phyloP scores from a whole-genome alignment of 495 filamentous ascomycete species.

The Aspergillus taichungensis region DNA sequence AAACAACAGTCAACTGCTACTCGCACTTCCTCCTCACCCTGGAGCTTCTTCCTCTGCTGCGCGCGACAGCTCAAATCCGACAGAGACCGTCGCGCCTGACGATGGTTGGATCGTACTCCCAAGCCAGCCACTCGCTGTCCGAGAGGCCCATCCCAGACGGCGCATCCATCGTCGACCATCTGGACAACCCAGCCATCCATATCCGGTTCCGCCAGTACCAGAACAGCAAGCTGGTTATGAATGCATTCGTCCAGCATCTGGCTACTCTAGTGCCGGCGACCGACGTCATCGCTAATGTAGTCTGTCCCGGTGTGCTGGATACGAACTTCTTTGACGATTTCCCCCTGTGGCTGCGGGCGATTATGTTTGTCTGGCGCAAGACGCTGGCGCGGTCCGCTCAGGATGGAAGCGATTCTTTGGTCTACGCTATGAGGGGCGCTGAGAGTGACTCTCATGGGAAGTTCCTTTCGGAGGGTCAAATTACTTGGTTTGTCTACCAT shows the following conservation, averaged over 20 bases:
- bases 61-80: slow-evolving; percentile 7
- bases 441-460: slow-evolving; percentile 19
- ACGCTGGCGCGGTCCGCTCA: slow-evolving; percentile 1
- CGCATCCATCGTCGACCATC: slow-evolving; percentile 9
- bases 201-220: slow-evolving; percentile 7
- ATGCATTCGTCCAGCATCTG: slow-evolving; percentile 14
- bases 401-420: slow-evolving; percentile 7
- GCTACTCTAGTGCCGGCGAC: slow-evolving; percentile 5
- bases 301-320: slow-evolving; percentile 21
- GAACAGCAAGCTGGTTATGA: slow-evolving; percentile 22
- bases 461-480: slow-evolving; percentile 3
- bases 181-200: slow-evolving; percentile 10
- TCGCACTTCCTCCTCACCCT: slow-evolving; percentile 23
- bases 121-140: slow-evolving; percentile 9
- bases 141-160: slow-evolving; percentile 1
- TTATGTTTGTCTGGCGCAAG: slow-evolving; percentile 7
- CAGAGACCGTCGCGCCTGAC: slow-evolving; percentile 14
- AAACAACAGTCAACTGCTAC: slow-evolving; percentile 19
- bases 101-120: slow-evolving; percentile 16
- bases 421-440: slow-evolving; percentile 11
- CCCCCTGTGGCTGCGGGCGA: slow-evolving; percentile 6
- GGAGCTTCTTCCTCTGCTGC: slow-evolving; percentile 15
- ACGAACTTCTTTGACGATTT: slow-evolving; percentile 9
- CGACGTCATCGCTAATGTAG: slow-evolving; percentile 18
- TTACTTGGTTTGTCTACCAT: too few relatives aligned